Percentiles rank a stretch among this genome's conserved stretches.
Evolutionary conservation across 306 rosid genomes (phyloP).

Genomic region (Herpetospermum pedunculosum): DNA sequence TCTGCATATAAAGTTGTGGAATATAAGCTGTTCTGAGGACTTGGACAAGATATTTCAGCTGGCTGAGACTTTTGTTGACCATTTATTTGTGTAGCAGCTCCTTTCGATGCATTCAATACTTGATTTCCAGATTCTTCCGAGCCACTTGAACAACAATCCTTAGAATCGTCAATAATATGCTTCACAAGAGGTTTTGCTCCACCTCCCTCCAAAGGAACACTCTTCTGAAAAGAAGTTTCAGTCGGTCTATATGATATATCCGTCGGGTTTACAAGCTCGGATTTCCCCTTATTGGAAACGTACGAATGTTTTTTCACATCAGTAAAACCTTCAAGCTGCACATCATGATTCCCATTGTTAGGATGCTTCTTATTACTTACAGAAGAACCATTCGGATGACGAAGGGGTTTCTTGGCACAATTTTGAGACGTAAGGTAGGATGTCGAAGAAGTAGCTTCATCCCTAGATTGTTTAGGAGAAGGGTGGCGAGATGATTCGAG

Average conservation of each 20-base stretch:
- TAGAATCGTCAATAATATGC: constrained; percentile 20
- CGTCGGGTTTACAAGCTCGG: constrained; percentile 15
- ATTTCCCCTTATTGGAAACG: constrained; percentile 22
- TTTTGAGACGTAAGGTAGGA: constrained; percentile 24
- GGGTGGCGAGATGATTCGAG: constrained; percentile 31
- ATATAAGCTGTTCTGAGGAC: constrained; percentile 75
- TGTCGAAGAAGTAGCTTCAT: constrained; percentile 33
- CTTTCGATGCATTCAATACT: constrained; percentile 26
- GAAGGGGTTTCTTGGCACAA: constrained; percentile 25
- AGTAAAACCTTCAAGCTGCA: constrained; percentile 20
- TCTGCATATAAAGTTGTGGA: constrained; percentile 62
- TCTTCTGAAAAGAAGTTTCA: constrained; percentile 31
- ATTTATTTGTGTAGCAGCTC: constrained; percentile 23
- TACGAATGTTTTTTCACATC: constrained; percentile 17
- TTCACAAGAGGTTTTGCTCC: constrained; percentile 29
- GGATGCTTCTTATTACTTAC: constrained; percentile 34
- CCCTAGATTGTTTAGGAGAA: constrained; percentile 30
- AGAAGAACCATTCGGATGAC: constrained; percentile 28
- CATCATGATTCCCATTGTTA: constrained; percentile 13
- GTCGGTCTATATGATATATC: constrained; percentile 4
- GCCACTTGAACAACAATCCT: constrained; percentile 27
- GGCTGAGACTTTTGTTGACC: constrained; percentile 25
- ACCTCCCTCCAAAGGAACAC: constrained; percentile 25
- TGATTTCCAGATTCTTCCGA: constrained; percentile 26
- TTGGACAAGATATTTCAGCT: constrained; percentile 34